phyloP scores from a whole-genome alignment of 495 filamentous ascomycete genomes.

The Aspergillus ostianus region DNA sequence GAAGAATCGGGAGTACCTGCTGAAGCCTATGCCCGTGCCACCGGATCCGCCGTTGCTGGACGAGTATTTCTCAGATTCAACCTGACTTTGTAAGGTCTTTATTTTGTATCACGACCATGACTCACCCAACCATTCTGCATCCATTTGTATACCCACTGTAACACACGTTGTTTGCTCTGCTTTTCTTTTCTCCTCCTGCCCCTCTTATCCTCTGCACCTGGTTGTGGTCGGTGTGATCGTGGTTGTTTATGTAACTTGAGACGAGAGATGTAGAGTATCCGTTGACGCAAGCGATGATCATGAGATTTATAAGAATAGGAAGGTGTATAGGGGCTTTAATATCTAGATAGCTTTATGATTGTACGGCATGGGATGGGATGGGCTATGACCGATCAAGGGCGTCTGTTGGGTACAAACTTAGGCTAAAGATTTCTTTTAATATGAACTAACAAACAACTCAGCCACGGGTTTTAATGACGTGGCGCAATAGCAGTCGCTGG shows the following conservation, averaged over 20 bases:
- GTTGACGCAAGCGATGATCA: background rate
- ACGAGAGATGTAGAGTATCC: background rate
- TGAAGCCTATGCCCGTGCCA: background rate
- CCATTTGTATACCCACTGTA: background rate
- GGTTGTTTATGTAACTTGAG: background rate
- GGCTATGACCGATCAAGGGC: background rate
- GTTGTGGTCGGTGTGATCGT: background rate
- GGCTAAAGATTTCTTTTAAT: background rate
- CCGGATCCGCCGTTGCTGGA: background rate
- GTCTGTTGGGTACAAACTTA: background rate
- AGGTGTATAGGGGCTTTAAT: background rate
- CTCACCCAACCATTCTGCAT: background rate
- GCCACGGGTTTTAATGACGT: background rate
- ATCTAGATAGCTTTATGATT: background rate
- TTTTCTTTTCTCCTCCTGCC: background rate
- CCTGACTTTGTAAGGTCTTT: background rate
- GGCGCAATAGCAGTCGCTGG: background rate
- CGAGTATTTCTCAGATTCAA: background rate
- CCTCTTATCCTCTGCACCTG: background rate
- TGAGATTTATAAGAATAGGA: background rate
- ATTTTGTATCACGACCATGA: background rate
- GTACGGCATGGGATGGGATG: too few relatives aligned
- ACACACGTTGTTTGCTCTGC: background rate
- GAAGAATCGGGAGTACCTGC: constrained; percentile 1
- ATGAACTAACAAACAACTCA: background rate